Evolutionary conservation across 306 rosid species (phyloP), one percentile per base, ranked within the genome.

Genomic region (Ochetophila trinervis): DNA sequence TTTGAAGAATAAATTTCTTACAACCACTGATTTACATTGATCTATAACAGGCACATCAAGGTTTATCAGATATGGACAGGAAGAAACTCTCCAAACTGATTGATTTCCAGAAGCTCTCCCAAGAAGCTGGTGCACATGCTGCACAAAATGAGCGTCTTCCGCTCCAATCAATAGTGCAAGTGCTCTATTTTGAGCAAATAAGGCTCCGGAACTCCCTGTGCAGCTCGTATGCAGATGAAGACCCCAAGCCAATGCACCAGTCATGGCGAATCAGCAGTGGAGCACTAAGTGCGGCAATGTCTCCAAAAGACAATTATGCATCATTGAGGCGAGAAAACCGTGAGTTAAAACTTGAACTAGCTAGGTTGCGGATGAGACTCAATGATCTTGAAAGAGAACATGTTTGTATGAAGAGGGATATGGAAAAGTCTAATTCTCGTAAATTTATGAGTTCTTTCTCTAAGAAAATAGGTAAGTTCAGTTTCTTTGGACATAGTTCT

Each of bases 101-200:
- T 62, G 99, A 94, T 73, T 94, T 94, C 66, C 99, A 94, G 56
- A 94, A 90, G 82, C 99, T 94, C 59, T 77, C 99, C 32, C 96
- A 80, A 53, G 99, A 94, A 78, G 99, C 99, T 0, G 97, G 99
- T 45, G 97, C 99, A 11, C 99, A 94, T 8, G 99, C 99, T n/a
- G 97, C 99, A 20, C 97, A 94, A 74, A 94, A 94, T 14, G 99
- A 94, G 76, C 96, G 97, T 8, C 96, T 94, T 37, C 97, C 99
- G 27, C 88, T 94, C 48, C 99, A 90, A 73, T 88, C 97, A 36
- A 85, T 94, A 50, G 99, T 94, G 30, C 99, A 94, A 80, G 99
- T 94, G 65, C 84, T 94, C 30, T 94, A 94, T 62, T 90, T 88
- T 57, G 99, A 94, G 82, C 99, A 94, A 75, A 59, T 90, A 69